phyloP scores from a whole-genome alignment of 495 filamentous ascomycete species.

The Choiromyces venosus region DNA sequence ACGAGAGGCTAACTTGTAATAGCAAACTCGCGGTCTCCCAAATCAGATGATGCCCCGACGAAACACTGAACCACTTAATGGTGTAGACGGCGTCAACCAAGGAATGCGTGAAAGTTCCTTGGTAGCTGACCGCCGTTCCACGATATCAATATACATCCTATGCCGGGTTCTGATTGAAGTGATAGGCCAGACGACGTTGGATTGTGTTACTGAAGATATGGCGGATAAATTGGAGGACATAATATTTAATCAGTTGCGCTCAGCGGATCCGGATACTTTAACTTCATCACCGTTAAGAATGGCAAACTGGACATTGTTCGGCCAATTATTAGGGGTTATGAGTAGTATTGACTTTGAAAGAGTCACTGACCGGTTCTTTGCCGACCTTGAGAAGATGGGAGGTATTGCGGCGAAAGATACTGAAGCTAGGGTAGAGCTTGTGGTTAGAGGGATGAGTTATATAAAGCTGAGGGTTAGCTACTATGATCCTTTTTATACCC shows the following conservation, averaged over 20 bases:
- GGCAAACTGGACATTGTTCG: constrained; percentile 92
- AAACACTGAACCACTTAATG: constrained; percentile 37
- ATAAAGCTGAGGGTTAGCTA: constrained; percentile 59
- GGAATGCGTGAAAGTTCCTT: constrained; percentile 44
- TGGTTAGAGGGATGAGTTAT: constrained; percentile 87
- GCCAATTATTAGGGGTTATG: constrained; percentile 88
- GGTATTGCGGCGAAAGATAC: constrained; percentile 57
- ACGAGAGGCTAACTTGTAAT: constrained; percentile 9
- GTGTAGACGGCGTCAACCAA: constrained; percentile 23
- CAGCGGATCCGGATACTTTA: constrained; percentile 77
- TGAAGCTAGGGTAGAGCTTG: constrained; percentile 73
- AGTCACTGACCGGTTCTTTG: constrained; percentile 73
- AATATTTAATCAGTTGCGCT: constrained; percentile 85
- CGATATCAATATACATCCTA: constrained; percentile 88
- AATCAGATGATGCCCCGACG: constrained; percentile 34
- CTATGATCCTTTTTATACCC: constrained; percentile 19
- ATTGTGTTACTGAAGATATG: constrained; percentile 78
- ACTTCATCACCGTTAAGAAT: constrained; percentile 70
- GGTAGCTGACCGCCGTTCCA: constrained; percentile 71
- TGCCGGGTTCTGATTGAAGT: constrained; percentile 92
- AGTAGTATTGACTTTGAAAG: constrained; percentile 81
- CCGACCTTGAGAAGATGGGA: constrained; percentile 70
- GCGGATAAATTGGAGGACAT: constrained; percentile 86
- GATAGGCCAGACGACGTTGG: constrained; percentile 77
- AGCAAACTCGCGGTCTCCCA: constrained; percentile 29